These are phyloP conservation scores for Jacaranda copaia DNA, from an alignment of 257 asterid species.

Conservation along the genomic window DNA sequence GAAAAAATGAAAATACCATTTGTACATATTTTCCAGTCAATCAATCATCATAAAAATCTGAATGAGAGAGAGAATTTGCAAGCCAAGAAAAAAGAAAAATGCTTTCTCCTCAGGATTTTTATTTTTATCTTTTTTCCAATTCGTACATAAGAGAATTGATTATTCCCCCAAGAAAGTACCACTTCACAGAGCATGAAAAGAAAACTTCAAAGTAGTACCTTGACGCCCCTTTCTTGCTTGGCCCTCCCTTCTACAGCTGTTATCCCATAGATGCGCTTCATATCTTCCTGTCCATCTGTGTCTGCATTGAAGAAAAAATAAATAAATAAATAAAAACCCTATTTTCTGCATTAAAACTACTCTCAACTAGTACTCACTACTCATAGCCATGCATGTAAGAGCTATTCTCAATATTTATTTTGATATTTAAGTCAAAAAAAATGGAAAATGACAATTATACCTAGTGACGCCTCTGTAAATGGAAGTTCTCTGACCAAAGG, in stretches of 20 bases:
- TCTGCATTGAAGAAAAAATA: conserved; percentile 43
- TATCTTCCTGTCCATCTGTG: conserved; percentile 99
- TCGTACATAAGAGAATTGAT: too few species aligned
- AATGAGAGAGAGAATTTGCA: conserved; percentile 27
- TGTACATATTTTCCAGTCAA: conserved; percentile 52
- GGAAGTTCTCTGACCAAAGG: conserved; percentile 92
- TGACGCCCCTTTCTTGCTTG: conserved; percentile 99
- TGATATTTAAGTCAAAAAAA: background rate
- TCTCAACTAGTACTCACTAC: background rate
- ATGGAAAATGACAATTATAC: conserved; percentile 35
- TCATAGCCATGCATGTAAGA: background rate
- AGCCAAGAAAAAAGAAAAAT: background rate
- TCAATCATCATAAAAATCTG: conserved; percentile 70
- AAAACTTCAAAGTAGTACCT: conserved; percentile 57
- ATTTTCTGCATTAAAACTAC: background rate
- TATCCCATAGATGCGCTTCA: conserved; percentile 99
- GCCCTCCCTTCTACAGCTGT: conserved; percentile 99
- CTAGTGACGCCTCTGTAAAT: conserved; percentile 97
- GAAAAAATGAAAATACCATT: conserved; percentile 35
- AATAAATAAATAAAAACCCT: background rate
- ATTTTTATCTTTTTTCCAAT: too few species aligned
- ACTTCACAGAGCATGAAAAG: conserved; percentile 3
- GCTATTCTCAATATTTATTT: too few species aligned
- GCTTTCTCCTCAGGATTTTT: background rate
- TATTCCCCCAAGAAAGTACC: conserved; percentile 29